These are phyloP conservation scores for Pseudoturritis turrita DNA, from an alignment of 345 rosid genomes.

Conservation along the genomic window DNA sequence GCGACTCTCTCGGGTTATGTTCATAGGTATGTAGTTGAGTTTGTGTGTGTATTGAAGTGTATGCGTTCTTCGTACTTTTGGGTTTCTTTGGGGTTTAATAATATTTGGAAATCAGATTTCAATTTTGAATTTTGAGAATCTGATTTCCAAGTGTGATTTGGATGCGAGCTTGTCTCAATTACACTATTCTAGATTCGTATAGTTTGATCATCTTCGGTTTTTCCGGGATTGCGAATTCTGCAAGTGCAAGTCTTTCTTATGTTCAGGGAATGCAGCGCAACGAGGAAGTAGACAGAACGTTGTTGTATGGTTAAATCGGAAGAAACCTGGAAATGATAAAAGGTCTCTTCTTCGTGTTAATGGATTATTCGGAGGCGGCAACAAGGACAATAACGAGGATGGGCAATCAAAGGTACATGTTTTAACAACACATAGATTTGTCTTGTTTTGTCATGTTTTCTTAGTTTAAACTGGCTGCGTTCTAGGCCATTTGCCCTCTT, in stretches of 20 bases:
- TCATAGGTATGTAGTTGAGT: not conserved
- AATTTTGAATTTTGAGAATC: not conserved
- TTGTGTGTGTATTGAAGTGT: not conserved
- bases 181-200: not conserved
- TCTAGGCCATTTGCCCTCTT: not conserved
- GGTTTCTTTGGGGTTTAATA: too few relatives aligned
- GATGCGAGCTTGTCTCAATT: not conserved
- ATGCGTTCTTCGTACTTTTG: not conserved
- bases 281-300: conserved; percentile 37
- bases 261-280: conserved; percentile 45
- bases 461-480: too few relatives aligned
- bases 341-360: conserved; percentile 48
- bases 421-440: too few relatives aligned
- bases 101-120: not conserved
- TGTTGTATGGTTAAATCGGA: conserved; percentile 29
- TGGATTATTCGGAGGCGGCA: conserved; percentile 78
- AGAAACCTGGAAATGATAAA: conserved; percentile 15
- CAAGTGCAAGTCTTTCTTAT: too few relatives aligned
- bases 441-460: too few relatives aligned
- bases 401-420: conserved; percentile 60
- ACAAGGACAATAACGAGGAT: conserved; percentile 56
- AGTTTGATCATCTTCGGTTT: not conserved
- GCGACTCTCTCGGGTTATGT: not conserved
- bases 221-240: too few relatives aligned
- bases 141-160: not conserved